Conservation (phyloP, 345 rosid species). For the Camelina sativa region DNA sequence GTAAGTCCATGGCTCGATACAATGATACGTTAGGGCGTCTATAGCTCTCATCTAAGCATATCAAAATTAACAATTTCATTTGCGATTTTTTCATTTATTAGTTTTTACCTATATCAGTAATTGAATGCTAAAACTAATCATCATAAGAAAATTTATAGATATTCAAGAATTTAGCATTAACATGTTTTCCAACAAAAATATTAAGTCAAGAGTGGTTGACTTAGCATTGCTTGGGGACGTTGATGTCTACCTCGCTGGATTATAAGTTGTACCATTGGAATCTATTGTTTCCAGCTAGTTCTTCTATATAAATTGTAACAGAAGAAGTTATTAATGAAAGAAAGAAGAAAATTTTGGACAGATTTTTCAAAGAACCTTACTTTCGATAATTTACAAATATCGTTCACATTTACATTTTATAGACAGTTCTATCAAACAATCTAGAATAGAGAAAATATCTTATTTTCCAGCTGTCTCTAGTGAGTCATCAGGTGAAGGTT, state of each 20-base stretch:
- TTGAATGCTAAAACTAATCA: background rate
- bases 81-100: too few species aligned
- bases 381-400: too few species aligned
- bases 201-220: background rate
- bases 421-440: too few species aligned
- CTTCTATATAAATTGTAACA: background rate
- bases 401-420: too few species aligned
- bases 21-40: background rate
- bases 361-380: too few species aligned
- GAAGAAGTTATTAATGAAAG: background rate
- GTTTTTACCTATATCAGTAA: background rate
- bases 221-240: background rate
- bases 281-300: constrained; percentile 12
- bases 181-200: background rate
- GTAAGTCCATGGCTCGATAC: constrained; percentile 2
- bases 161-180: constrained; percentile 2
- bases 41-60: background rate
- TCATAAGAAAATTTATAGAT: background rate
- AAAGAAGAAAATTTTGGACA: too few species aligned
- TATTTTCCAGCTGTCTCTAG: too few species aligned
- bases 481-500: too few species aligned
- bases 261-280: background rate
- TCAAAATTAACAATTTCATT: background rate
- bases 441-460: too few species aligned
- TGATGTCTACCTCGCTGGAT: background rate